phyloP scores from a whole-genome alignment of 2,329 filamentous ascomycete species.

The Aspergillus intermedius region DNA sequence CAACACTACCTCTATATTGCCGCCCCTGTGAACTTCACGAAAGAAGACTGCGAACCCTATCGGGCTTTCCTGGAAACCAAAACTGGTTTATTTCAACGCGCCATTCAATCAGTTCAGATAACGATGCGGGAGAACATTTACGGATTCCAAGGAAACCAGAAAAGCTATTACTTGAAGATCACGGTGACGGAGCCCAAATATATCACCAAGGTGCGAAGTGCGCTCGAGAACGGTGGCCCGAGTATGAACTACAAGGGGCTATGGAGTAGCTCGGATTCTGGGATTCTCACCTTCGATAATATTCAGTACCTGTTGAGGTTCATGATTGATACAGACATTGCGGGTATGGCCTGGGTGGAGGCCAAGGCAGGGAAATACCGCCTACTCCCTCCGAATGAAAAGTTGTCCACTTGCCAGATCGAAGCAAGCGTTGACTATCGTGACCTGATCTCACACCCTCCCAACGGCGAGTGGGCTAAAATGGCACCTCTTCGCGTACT shows the following conservation, averaged over 20 bases:
- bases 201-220: conserved; percentile 67
- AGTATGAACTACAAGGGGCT: conserved; percentile 83
- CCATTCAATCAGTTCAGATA: conserved; percentile 74
- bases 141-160: conserved; percentile 86
- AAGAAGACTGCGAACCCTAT: conserved; percentile 70
- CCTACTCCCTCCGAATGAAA: conserved; percentile 58
- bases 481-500: conserved; percentile 90
- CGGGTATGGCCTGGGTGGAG: conserved; percentile 97
- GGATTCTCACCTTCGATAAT: conserved; percentile 87
- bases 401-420: conserved; percentile 92
- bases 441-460: conserved; percentile 78
- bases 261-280: conserved; percentile 66
- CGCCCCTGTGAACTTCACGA: conserved; percentile 74
- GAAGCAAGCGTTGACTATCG: conserved; percentile 79
- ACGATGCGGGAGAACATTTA: conserved; percentile 85
- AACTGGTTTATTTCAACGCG: conserved; percentile 64
- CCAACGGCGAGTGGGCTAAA: conserved; percentile 93
- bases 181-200: conserved; percentile 83
- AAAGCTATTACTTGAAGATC: conserved; percentile 88
- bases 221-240: conserved; percentile 60
- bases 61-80: conserved; percentile 73
- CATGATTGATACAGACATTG: conserved; percentile 94
- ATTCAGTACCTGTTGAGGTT: conserved; percentile 93
- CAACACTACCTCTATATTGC: conserved; percentile 93
- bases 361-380: conserved; percentile 67